phyloP scores from a whole-genome alignment of 208 protist species.

The Crithidia thermophila region DNA sequence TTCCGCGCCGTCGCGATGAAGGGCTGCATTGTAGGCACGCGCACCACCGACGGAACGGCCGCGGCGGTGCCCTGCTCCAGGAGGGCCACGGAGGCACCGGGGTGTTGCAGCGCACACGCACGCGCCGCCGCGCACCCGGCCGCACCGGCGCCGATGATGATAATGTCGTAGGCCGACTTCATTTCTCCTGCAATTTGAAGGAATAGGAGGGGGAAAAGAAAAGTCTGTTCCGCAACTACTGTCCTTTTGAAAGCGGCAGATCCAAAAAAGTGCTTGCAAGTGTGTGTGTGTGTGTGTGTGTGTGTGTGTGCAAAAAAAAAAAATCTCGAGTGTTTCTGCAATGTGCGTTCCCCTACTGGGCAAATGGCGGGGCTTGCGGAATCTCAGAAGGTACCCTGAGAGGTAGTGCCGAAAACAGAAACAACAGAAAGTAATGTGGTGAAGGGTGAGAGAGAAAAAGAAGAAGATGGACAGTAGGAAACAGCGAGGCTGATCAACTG shows the following conservation, averaged over 20 bases:
- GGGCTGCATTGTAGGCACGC: slow-evolving; percentile 59
- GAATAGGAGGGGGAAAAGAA: neutral
- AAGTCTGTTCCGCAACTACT: too few relatives aligned
- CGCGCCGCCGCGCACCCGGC: slow-evolving; percentile 70
- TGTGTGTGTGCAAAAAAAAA: too few relatives aligned
- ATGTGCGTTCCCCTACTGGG: too few relatives aligned
- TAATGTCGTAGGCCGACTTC: slow-evolving; percentile 58
- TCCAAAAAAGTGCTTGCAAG: too few relatives aligned
- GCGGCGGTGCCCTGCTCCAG: slow-evolving; percentile 53
- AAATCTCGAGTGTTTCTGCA: too few relatives aligned
- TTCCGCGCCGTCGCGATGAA: slow-evolving; percentile 40
- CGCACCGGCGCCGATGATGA: slow-evolving; percentile 73
- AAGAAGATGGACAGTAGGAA: slow-evolving; percentile 14
- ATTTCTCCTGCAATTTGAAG: slow-evolving; percentile 12
- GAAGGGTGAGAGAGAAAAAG: slow-evolving; percentile 15
- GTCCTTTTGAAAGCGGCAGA: too few relatives aligned
- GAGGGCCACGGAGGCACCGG: slow-evolving; percentile 56
- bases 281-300: too few relatives aligned
- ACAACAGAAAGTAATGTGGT: too few relatives aligned
- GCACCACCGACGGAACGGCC: slow-evolving; percentile 35
- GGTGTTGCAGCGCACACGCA: slow-evolving; percentile 49
- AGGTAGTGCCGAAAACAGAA: too few relatives aligned
- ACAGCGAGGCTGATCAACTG: too few relatives aligned
- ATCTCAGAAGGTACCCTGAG: too few relatives aligned
- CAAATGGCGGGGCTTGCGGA: too few relatives aligned